Conservation (phyloP, 495 filamentous ascomycete species). For the Echria macrotheca region DNA sequence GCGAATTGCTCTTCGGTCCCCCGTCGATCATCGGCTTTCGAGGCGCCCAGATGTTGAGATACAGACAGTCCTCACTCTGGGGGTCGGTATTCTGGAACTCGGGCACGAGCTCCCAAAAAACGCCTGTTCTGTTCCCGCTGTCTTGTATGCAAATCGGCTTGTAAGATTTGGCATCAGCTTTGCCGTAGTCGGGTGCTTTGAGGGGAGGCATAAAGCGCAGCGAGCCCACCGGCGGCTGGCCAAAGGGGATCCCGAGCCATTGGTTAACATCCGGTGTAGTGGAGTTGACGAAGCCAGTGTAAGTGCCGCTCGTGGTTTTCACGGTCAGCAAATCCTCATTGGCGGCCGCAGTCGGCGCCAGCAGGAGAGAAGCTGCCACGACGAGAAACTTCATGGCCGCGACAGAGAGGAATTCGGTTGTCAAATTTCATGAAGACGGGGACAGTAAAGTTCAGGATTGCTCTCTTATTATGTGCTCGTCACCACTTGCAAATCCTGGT, state of each 20-base stretch:
- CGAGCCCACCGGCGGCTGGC: slow-evolving; percentile 40
- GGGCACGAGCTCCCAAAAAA: slow-evolving; percentile 3
- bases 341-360: neutral
- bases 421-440: too few relatives aligned
- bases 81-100: slow-evolving; percentile 6
- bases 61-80: slow-evolving; percentile 49
- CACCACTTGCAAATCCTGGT: too few relatives aligned
- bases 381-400: neutral
- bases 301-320: slow-evolving; percentile 17
- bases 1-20: too few relatives aligned
- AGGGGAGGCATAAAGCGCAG: slow-evolving; percentile 38
- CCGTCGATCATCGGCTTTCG: neutral
- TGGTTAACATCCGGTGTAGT: slow-evolving; percentile 10
- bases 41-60: slow-evolving; percentile 46
- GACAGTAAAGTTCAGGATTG: too few relatives aligned
- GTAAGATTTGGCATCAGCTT: slow-evolving; percentile 33
- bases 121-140: slow-evolving; percentile 4
- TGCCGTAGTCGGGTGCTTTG: slow-evolving; percentile 54
- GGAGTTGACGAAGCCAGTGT: slow-evolving; percentile 10
- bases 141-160: slow-evolving; percentile 6
- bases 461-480: too few relatives aligned
- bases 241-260: slow-evolving; percentile 54
- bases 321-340: neutral
- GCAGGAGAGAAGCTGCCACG: neutral
- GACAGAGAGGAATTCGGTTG: too few relatives aligned